Evolutionary conservation across 371 early-diverging fungal species (phyloP).

Genomic region (Conidiobolus incongruus): DNA sequence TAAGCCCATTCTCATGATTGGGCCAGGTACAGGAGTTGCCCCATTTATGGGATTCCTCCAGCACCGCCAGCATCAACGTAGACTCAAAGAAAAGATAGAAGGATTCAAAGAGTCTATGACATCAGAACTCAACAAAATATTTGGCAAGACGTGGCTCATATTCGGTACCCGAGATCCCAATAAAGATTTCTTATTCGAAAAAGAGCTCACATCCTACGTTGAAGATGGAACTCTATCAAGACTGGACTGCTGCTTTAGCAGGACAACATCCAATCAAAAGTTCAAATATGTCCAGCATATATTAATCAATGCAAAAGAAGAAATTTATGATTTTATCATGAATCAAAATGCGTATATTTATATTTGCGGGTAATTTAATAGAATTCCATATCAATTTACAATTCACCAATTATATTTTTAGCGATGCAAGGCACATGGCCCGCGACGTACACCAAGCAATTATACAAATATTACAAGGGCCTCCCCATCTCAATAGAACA

Average conservation of each 20-base stretch:
- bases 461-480: no score
- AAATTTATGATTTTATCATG: conserved; percentile 27
- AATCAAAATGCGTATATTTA: conserved; percentile 40
- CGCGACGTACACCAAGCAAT: no score
- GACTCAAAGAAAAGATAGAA: conserved; percentile 15
- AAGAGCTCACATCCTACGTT: conserved; percentile 22
- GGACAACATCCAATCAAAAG: conserved; percentile 9
- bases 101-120: conserved; percentile 13
- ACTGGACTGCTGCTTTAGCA: conserved; percentile 32
- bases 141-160: conserved; percentile 33
- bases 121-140: conserved; percentile 10
- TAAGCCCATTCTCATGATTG: conserved; percentile 45
- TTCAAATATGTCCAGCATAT: conserved; percentile 72
- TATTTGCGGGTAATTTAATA: conserved; percentile 77
- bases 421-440: no score
- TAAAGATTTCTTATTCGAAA: conserved; percentile 37
- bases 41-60: conserved; percentile 68
- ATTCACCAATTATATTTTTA: no score
- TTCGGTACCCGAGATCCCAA: conserved; percentile 41
- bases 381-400: no score
- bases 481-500: no score
- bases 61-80: conserved; percentile 23
- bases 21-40: conserved; percentile 79
- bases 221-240: conserved; percentile 24
- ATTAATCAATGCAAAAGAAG: conserved; percentile 20